phyloP scores from a whole-genome alignment of 306 rosid genomes.

The Acacia melanoxylon region DNA sequence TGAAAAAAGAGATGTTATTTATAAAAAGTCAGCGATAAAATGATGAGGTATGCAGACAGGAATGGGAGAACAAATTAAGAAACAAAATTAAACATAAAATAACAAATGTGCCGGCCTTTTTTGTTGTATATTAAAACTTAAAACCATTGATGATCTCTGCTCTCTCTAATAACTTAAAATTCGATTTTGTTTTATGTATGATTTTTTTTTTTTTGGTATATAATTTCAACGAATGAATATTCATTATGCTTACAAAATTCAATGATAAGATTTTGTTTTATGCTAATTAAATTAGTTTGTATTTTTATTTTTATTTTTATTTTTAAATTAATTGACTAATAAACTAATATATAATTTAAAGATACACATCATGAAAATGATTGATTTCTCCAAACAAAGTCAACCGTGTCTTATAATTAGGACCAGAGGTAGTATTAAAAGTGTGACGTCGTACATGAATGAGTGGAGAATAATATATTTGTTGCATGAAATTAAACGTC shows the following conservation, averaged over 20 bases:
- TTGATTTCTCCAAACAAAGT: too few species aligned
- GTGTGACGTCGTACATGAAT: conserved; percentile 12
- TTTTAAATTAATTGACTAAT: too few species aligned
- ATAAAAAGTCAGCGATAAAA: conserved; percentile 57
- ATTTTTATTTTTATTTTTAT: too few species aligned
- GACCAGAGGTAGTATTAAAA: not conserved
- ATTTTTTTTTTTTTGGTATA: not conserved
- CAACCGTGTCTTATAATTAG: too few species aligned
- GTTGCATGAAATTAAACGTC: not conserved
- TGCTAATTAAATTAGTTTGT: too few species aligned
- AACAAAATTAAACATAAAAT: not conserved
- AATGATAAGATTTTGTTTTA: too few species aligned
- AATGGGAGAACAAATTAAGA: not conserved
- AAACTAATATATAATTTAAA: too few species aligned
- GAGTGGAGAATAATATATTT: not conserved
- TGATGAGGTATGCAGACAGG: conserved; percentile 33
- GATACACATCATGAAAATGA: too few species aligned
- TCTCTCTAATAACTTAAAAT: not conserved
- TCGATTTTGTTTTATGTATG: conserved; percentile 17
- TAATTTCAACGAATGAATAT: conserved; percentile 12
- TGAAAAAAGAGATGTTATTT: conserved; percentile 41
- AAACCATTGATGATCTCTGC: not conserved
- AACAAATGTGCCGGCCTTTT: conserved; percentile 52
- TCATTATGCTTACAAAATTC: not conserved
- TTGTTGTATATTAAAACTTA: conserved; percentile 17